Base-by-base conservation (phyloP, 2,329 filamentous ascomycete genomes). In the Penicillium hordei region DNA sequence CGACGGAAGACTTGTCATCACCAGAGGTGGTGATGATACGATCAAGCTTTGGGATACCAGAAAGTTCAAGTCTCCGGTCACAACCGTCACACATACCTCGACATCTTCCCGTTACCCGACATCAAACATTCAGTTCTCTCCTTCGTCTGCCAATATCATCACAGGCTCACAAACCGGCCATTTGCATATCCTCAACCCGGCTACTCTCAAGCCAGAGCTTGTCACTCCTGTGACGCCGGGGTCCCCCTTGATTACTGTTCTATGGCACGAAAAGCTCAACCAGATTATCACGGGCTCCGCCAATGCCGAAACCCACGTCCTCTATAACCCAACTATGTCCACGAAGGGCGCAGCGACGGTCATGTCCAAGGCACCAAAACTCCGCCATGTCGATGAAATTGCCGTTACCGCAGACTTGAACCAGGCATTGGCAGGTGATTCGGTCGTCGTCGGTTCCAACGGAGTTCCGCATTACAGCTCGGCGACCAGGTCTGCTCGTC, bases 21-120 rank as follows among this genome's bases (percentile, higher is more conserved):
- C 92, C 1, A 83, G 92, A 65, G 94, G 94, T 55, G 93, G 93
- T 50, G 94, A 99, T 75, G 86, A 95, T 70, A 83, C 89, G 2
- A 93, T 99, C 75, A 97, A 97, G 77, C 82, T 97, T 2, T 99
- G 94, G 94, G 94, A 99, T 72, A 95, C 89, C 3, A 86, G 94
- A 58, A 97, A 97, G 70, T 96, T 99, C 81, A 97, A 94, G 72
- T 82, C 89, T 57, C 91, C 94, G 4, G 83, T 99, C 15, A 90
- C 91, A 48, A 90, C 87, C 1, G 86, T 91, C 17, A 79, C 87
- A 6, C 92, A 96, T 74, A 76, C 84, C 1, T 96, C 93, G 1
- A 96, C 90, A 15, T 93, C 91, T 1, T 86, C 88, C 57, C 87
- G 92, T 68, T 96, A 90, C 72, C 85, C 90, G 0, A 93, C 90